These are phyloP conservation scores for Geosmithia flava DNA, from an alignment of 2,329 filamentous ascomycete species.

Conservation along the genomic window DNA sequence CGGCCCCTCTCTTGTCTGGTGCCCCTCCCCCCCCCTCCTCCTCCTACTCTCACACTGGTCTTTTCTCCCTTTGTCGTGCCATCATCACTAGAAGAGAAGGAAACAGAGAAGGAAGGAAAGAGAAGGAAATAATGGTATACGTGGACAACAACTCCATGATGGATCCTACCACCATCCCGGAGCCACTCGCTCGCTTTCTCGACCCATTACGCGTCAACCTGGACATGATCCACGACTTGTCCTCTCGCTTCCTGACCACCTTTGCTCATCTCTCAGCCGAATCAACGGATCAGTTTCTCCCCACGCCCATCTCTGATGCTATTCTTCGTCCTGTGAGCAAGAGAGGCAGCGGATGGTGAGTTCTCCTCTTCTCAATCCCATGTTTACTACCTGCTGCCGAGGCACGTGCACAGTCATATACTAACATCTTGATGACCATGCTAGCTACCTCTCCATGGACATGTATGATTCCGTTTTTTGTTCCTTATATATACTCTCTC, in stretches of 20 bases:
- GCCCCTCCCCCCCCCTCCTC: too few relatives aligned
- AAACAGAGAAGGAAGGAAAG: too few relatives aligned
- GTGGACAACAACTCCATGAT: background rate
- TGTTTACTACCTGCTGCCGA: too few relatives aligned
- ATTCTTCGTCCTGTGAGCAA: constrained; percentile 36
- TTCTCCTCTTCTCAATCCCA: background rate
- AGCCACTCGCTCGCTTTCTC: constrained; percentile 29
- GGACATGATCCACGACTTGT: constrained; percentile 30
- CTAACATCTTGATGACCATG: constrained; percentile 3
- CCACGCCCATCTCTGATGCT: constrained; percentile 48
- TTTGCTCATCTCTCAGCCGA: constrained; percentile 39
- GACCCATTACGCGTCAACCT: constrained; percentile 35
- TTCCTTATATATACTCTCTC: background rate
- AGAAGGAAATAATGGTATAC: background rate
- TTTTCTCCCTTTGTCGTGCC: too few relatives aligned
- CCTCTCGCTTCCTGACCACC: constrained; percentile 30
- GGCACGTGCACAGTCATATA: background rate
- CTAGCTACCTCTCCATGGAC: constrained; percentile 50
- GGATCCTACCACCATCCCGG: background rate
- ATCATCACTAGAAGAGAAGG: too few relatives aligned
- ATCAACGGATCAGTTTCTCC: constrained; percentile 42
- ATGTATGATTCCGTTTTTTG: constrained; percentile 49
- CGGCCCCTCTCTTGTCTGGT: too few relatives aligned
- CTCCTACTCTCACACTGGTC: too few relatives aligned
- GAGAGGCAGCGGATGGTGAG: constrained; percentile 35